Evolutionary conservation across 1,284 basidiomycete genomes (phyloP).

Genomic region (Puccinia triticina): DNA sequence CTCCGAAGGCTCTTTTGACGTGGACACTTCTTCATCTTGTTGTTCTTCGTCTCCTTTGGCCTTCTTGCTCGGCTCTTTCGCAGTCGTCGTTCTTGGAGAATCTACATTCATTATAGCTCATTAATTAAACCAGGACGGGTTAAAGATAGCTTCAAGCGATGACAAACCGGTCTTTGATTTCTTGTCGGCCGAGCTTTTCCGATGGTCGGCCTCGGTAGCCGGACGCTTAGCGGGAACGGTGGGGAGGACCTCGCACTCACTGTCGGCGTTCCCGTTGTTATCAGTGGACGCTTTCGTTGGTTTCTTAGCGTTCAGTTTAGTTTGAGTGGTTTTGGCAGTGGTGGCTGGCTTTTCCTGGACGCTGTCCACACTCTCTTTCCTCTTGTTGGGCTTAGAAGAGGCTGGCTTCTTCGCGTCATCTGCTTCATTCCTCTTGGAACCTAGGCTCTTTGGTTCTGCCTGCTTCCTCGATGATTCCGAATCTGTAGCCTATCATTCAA

Average conservation of each 20-base stretch:
- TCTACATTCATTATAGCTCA: neutral
- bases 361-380: neutral
- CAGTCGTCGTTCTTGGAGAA: neutral
- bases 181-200: neutral
- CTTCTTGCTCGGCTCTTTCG: neutral
- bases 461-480: neutral
- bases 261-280: neutral
- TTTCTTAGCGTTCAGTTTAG: neutral
- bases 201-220: conserved; percentile 3
- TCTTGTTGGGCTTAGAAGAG: neutral
- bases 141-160: too few species aligned
- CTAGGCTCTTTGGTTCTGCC: neutral
- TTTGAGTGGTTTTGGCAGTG: neutral
- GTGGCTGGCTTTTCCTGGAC: neutral
- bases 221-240: conserved; percentile 8
- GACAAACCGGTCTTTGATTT: neutral
- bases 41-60: neutral
- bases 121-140: too few species aligned
- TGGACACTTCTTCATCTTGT: neutral
- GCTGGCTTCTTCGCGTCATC: neutral
- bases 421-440: neutral
- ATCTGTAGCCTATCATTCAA: neutral
- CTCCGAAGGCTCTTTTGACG: neutral
- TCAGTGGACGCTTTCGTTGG: neutral
- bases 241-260: neutral